A percentile compares a stretch with the other conserved stretches of the same genome.
Conservation (phyloP, 371 early-diverging fungal species). For the Mortierella sp. region DNA sequence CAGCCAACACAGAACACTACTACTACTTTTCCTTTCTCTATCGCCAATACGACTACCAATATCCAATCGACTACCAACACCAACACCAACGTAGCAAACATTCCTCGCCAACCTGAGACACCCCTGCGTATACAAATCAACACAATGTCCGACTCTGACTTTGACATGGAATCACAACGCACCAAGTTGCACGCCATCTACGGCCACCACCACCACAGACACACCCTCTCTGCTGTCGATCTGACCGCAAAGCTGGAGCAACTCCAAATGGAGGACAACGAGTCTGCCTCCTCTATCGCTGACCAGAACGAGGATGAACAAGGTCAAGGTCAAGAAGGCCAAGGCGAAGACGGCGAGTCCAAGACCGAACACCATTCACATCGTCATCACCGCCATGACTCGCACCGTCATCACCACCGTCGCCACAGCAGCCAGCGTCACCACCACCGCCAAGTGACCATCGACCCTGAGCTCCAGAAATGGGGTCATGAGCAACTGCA, state of each 20-base stretch:
- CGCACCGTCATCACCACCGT: not conserved
- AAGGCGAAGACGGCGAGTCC: not conserved
- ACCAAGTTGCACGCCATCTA: not conserved
- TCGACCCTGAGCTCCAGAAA: slow-evolving; percentile 30
- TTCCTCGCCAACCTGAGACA: not conserved
- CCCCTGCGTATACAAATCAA: not conserved
- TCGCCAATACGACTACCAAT: not conserved
- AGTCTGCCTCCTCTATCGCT: no score
- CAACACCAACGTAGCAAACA: not conserved
- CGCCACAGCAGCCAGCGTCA: not conserved
- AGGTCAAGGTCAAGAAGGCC: not conserved
- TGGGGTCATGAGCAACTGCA: slow-evolving; percentile 25
- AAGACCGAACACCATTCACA: not conserved
- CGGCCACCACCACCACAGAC: not conserved
- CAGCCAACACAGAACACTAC: not conserved
- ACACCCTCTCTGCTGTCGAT: slow-evolving; percentile 18
- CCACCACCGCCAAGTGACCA: not conserved
- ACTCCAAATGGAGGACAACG: slow-evolving; percentile 1
- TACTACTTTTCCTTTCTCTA: not conserved
- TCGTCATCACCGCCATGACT: not conserved
- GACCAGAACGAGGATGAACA: not conserved
- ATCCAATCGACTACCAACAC: not conserved
- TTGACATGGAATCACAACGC: not conserved
- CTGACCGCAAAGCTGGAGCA: slow-evolving; percentile 19
- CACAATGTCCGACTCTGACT: not conserved